These are phyloP conservation scores for Trypanosoma cruzi DNA, from an alignment of 208 protist species.

Conservation along the genomic window DNA sequence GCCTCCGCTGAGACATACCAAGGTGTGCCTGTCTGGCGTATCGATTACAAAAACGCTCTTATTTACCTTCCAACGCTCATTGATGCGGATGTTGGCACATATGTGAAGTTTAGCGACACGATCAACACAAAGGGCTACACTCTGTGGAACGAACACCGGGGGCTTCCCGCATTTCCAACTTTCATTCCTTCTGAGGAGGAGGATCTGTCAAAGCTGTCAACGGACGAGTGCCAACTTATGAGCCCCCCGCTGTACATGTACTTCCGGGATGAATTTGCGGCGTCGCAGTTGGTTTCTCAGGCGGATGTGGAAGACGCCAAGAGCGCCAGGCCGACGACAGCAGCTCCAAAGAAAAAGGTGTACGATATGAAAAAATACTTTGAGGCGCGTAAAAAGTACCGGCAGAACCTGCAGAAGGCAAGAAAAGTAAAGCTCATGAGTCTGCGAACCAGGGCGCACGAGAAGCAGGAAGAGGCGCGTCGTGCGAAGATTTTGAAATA, in stretches of 20 bases:
- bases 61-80: constrained; percentile 90
- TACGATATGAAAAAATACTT: constrained; percentile 94
- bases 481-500: constrained; percentile 87
- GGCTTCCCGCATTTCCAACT: constrained; percentile 90
- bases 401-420: constrained; percentile 81
- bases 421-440: constrained; percentile 89
- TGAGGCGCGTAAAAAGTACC: constrained; percentile 88
- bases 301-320: constrained; percentile 91
- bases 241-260: constrained; percentile 90
- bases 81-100: constrained; percentile 89
- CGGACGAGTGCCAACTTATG: constrained; percentile 91
- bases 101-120: constrained; percentile 91
- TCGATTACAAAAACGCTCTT: constrained; percentile 95
- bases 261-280: constrained; percentile 89
- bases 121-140: constrained; percentile 93
- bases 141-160: constrained; percentile 91
- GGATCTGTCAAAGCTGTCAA: constrained; percentile 83
- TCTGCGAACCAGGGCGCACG: constrained; percentile 79
- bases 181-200: constrained; percentile 86
- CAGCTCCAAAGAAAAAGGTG: constrained; percentile 85
- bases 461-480: constrained; percentile 91
- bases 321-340: constrained; percentile 73
- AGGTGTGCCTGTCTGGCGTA: constrained; percentile 31
- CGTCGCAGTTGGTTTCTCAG: constrained; percentile 86
- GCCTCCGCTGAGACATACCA: constrained; percentile 81